Evolutionary conservation across 73 alveolate genomes (phyloP).

Genomic region (Stentor roeselii): DNA sequence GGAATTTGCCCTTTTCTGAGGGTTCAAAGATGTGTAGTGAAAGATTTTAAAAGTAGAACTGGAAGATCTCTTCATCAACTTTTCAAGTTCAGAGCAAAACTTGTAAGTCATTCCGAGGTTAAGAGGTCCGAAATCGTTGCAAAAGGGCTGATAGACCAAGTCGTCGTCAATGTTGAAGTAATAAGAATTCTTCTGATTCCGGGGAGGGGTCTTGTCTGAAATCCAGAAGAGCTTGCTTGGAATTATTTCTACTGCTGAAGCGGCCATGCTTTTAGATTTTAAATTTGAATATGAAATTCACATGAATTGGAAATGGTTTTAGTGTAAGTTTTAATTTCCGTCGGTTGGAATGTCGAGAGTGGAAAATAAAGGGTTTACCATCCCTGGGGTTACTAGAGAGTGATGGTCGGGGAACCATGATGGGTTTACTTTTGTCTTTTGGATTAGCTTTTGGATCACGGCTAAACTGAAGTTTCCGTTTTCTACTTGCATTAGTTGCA

Average conservation of each 20-base stretch:
- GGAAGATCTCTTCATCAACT: constrained; percentile 39
- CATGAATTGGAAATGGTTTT: not conserved
- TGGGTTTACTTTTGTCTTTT: not conserved
- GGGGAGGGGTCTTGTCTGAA: constrained; percentile 80
- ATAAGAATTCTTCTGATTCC: constrained; percentile 74
- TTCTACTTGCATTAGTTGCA: not conserved
- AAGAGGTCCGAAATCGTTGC: constrained; percentile 83
- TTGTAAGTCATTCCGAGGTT: constrained; percentile 67
- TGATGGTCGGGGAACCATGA: not conserved
- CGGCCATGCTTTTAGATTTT: not conserved
- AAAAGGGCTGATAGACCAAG: constrained; percentile 77
- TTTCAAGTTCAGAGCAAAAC: constrained; percentile 68
- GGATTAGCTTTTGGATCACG: constrained; percentile 2
- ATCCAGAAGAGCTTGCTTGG: constrained; percentile 79
- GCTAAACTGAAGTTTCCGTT: not conserved
- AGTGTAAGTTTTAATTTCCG: too few relatives aligned
- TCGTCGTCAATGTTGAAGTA: constrained; percentile 87
- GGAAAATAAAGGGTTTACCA: not conserved
- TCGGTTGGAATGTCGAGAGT: not conserved
- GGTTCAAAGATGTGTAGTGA: constrained; percentile 65
- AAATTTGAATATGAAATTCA: not conserved
- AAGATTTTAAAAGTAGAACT: constrained; percentile 48
- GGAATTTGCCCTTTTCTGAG: constrained; percentile 73
- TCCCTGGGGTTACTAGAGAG: not conserved
- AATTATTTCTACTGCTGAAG: constrained; percentile 39